Conservation (phyloP, 2,329 filamentous ascomycete species). For the Knufia fluminis region DNA sequence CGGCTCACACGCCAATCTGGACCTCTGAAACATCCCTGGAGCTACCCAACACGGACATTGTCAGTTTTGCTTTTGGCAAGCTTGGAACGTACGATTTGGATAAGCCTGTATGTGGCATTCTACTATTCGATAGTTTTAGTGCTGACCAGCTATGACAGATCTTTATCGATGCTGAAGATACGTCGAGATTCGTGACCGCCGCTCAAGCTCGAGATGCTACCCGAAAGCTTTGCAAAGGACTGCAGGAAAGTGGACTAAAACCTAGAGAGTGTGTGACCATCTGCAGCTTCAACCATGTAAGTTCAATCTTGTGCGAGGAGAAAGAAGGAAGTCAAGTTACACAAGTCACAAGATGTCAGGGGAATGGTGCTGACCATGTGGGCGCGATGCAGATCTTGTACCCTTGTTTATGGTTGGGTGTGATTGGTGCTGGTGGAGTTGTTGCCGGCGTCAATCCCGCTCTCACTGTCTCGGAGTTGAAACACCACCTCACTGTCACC, state of each 20-base stretch:
- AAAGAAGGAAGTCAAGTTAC: background rate
- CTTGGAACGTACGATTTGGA: slow-evolving; percentile 29
- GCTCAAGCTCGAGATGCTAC: slow-evolving; percentile 29
- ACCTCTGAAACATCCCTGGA: background rate
- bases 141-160: slow-evolving; percentile 21
- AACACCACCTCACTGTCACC: slow-evolving; percentile 38
- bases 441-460: slow-evolving; percentile 45
- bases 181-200: slow-evolving; percentile 30
- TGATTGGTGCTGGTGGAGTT: slow-evolving; percentile 40
- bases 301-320: slow-evolving; percentile 17
- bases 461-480: slow-evolving; percentile 39
- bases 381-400: slow-evolving; percentile 29
- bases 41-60: slow-evolving; percentile 26
- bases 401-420: slow-evolving; percentile 31
- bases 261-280: slow-evolving; percentile 36
- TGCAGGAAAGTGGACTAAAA: slow-evolving; percentile 31
- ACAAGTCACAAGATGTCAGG: background rate
- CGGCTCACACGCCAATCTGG: background rate
- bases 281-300: slow-evolving; percentile 35
- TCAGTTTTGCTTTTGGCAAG: slow-evolving; percentile 34
- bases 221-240: slow-evolving; percentile 32
- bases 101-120: slow-evolving; percentile 24
- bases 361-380: slow-evolving; percentile 3
- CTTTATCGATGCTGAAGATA: slow-evolving; percentile 35
- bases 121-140: background rate